Base-by-base conservation (phyloP, 2,329 filamentous ascomycete genomes). In the Paradendryphiella salina region DNA sequence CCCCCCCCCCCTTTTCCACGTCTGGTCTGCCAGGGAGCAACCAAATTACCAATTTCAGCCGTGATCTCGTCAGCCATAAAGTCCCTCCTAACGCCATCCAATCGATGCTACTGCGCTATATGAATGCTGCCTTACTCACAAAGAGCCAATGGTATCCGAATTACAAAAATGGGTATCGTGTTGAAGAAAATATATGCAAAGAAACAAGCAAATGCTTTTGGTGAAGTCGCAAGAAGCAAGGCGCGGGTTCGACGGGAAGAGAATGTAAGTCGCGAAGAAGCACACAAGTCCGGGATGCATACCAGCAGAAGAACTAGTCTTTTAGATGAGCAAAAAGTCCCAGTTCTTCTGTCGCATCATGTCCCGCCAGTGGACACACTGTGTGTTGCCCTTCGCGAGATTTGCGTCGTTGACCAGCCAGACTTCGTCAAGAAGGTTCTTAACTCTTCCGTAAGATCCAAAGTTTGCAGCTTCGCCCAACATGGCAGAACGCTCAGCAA, bases 281-380 rank as follows among this genome's bases (percentile, higher is more conserved):
- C 43, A 42, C 54, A 63, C 59, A 63, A 71, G 69, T 70, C 65
- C 63, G 64, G 63, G 71, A 73, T 73, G 71, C 65, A 52, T 56
- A 60, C 66, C 67, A 70, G 68, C 66, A 71, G 65, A 66, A 54
- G 54, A 54, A 47, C 50, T 31, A 35, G 44, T 34, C 55, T 58
- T 61, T 68, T 73, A 96, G 76, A 96, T 92, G 74, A 96, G 83
- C 74, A 96, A 81, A 77, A 90, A 94, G 73, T 96, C 90, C 92
- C 90, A 96, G 64, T 85, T 85, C 78, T 93, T 94, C 77, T 87
- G 84, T 76, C 84, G 85, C 91, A 96, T 96, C 71, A 93, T 84
- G 76, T 96, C 89, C 77, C 93, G 83, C 93, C 93, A 97, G 85
- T 92, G 91, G 75, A 96, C 84, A 77, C 87, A 87, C 70, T 84